Percentiles rank a stretch among this genome's conserved stretches.
These are phyloP conservation scores for Hericium rajendrae DNA, from an alignment of 768 basidiomycete species.

Conservation along the genomic window DNA sequence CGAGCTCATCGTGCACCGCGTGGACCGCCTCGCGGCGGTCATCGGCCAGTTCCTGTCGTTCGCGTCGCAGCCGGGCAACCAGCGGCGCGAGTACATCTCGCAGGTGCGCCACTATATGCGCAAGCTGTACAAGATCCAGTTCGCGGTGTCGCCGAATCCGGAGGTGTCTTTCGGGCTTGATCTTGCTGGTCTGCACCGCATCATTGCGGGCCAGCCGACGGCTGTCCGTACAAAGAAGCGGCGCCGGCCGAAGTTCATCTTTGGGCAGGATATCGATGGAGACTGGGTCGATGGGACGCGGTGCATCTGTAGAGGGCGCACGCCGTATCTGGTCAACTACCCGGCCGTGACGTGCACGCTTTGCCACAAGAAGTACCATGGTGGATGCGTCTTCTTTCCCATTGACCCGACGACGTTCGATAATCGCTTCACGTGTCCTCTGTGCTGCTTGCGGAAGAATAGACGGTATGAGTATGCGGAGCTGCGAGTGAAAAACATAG, in stretches of 20 bases:
- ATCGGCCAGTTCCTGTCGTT: conserved; percentile 77
- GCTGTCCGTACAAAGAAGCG: conserved; percentile 45
- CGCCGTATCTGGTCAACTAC: conserved; percentile 47
- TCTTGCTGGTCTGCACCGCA: conserved; percentile 73
- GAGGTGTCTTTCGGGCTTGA: conserved; percentile 79
- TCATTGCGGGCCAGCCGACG: conserved; percentile 59
- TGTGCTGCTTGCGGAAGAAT: conserved; percentile 72
- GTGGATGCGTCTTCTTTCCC: conserved; percentile 67
- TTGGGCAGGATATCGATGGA: conserved; percentile 66
- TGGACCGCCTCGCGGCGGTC: conserved; percentile 62
- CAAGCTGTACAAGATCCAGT: conserved; percentile 82
- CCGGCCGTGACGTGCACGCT: conserved; percentile 57
- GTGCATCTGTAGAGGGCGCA: conserved; percentile 72
- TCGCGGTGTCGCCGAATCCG: conserved; percentile 74
- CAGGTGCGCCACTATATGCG: conserved; percentile 89
- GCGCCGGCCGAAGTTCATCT: conserved; percentile 52
- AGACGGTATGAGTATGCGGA: conserved; percentile 65
- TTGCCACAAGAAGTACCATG: conserved; percentile 62
- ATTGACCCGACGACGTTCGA: conserved; percentile 28
- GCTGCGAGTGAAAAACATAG: conserved; percentile 57
- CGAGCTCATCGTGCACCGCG: conserved; percentile 68
- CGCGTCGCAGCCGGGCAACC: conserved; percentile 59
- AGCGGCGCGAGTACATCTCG: conserved; percentile 65
- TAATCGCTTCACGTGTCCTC: conserved; percentile 54
- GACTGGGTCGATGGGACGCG: conserved; percentile 71